Evolutionary conservation across 352 stramenopile genomes (phyloP).

Genomic region (Thalassiosira mediterranea): DNA sequence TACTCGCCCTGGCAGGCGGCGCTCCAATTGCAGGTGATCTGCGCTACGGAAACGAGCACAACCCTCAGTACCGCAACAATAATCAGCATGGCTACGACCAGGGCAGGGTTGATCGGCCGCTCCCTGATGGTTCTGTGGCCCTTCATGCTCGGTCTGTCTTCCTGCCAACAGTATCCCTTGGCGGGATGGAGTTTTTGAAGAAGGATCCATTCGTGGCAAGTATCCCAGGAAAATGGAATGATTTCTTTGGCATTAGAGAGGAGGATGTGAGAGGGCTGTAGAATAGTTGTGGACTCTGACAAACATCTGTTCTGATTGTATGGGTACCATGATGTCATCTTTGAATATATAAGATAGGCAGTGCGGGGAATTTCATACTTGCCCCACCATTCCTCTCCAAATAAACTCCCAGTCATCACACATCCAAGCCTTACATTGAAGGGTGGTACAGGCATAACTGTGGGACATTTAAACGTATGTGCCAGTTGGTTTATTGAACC

Average conservation of each 20-base stretch:
- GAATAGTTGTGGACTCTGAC: too few species aligned
- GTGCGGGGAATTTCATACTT: too few species aligned
- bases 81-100: constrained; percentile 28
- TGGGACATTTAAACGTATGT: too few species aligned
- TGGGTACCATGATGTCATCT: too few species aligned
- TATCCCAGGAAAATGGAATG: constrained; percentile 60
- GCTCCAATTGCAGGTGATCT: constrained; percentile 75
- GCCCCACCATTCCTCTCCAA: too few species aligned
- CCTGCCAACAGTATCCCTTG: constrained; percentile 58
- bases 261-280: constrained; percentile 44
- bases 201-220: constrained; percentile 57
- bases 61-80: too few species aligned
- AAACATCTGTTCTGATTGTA: too few species aligned
- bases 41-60: constrained; percentile 62
- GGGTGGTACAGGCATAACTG: too few species aligned
- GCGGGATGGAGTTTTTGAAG: constrained; percentile 60
- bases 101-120: constrained; percentile 44
- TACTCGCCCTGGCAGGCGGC: constrained; percentile 60
- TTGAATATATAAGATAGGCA: too few species aligned
- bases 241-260: constrained; percentile 68
- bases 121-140: constrained; percentile 74
- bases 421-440: too few species aligned
- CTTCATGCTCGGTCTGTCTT: constrained; percentile 72
- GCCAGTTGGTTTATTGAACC: too few species aligned
- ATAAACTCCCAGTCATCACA: too few species aligned